A percentile compares a stretch with the other conserved stretches of the same genome.
Evolutionary conservation across 1,139 yeast genomes (phyloP).

Genomic region (Magnusiomyces paraingens): DNA sequence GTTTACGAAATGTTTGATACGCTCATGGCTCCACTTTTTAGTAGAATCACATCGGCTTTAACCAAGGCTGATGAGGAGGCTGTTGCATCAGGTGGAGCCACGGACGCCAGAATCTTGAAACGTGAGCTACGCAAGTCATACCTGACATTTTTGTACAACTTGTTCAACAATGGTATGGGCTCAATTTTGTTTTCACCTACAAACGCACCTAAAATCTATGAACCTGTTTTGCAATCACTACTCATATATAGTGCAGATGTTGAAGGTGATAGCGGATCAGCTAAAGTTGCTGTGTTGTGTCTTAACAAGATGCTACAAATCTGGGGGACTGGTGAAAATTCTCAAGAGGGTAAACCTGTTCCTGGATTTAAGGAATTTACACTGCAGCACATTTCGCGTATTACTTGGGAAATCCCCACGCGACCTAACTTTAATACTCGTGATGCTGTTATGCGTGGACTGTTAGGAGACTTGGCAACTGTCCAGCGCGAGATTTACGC

Average conservation of each 20-base stretch:
- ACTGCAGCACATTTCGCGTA: slow-evolving; percentile 59
- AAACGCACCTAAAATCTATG: slow-evolving; percentile 53
- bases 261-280: slow-evolving; percentile 40
- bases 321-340: slow-evolving; percentile 62
- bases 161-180: slow-evolving; percentile 72
- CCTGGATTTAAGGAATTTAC: slow-evolving; percentile 65
- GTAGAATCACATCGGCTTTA: slow-evolving; percentile 54
- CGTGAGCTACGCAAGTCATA: slow-evolving; percentile 58
- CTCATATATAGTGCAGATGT: slow-evolving; percentile 61
- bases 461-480: slow-evolving; percentile 68
- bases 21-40: slow-evolving; percentile 64
- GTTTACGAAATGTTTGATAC: slow-evolving; percentile 71
- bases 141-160: slow-evolving; percentile 58
- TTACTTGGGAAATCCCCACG: slow-evolving; percentile 75
- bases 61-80: slow-evolving; percentile 40
- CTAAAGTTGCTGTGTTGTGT: slow-evolving; percentile 65
- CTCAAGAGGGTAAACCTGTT: slow-evolving; percentile 50
- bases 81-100: slow-evolving; percentile 32
- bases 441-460: slow-evolving; percentile 72
- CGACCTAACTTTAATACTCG: slow-evolving; percentile 60
- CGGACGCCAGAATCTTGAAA: slow-evolving; percentile 37
- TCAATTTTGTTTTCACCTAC: slow-evolving; percentile 66
- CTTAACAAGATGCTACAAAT: slow-evolving; percentile 58
- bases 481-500: slow-evolving; percentile 58
- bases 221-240: slow-evolving; percentile 56